These are phyloP conservation scores for Diutina sp. DNA, from an alignment of 1,139 yeast genomes.

Conservation along the genomic window DNA sequence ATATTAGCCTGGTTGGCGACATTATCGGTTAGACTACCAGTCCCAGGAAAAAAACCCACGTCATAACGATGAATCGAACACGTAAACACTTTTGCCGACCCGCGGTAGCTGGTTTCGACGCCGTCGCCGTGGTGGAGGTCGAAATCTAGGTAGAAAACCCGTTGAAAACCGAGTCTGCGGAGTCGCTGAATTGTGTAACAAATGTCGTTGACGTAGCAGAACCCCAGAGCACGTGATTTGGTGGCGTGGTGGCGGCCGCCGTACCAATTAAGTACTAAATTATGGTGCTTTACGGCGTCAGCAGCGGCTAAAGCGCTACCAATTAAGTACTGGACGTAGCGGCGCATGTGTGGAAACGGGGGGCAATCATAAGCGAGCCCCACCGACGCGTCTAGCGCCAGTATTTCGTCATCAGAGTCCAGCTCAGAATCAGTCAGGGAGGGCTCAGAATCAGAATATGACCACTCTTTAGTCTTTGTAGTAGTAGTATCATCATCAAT, in stretches of 20 bases:
- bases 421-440: too few relatives aligned
- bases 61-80: slow-evolving; percentile 55
- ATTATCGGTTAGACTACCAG: slow-evolving; percentile 31
- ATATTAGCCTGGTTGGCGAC: slow-evolving; percentile 33
- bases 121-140: slow-evolving; percentile 80
- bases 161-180: slow-evolving; percentile 27
- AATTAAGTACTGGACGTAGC: neutral
- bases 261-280: slow-evolving; percentile 54
- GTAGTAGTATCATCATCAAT: neutral
- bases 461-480: neutral
- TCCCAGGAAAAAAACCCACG: slow-evolving; percentile 62
- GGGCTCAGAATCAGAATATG: neutral
- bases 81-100: slow-evolving; percentile 43
- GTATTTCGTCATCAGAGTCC: neutral
- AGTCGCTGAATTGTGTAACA: slow-evolving; percentile 38
- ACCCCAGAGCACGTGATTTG: slow-evolving; percentile 49
- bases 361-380: neutral
- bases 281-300: neutral
- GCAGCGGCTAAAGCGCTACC: neutral
- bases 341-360: neutral
- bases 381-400: neutral
- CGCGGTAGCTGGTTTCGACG: slow-evolving; percentile 52
- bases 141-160: slow-evolving; percentile 51
- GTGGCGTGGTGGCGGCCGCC: slow-evolving; percentile 73
- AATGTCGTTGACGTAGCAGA: slow-evolving; percentile 63